phyloP scores from a whole-genome alignment of 2,329 filamentous ascomycete genomes.

The Alternaria longipes region DNA sequence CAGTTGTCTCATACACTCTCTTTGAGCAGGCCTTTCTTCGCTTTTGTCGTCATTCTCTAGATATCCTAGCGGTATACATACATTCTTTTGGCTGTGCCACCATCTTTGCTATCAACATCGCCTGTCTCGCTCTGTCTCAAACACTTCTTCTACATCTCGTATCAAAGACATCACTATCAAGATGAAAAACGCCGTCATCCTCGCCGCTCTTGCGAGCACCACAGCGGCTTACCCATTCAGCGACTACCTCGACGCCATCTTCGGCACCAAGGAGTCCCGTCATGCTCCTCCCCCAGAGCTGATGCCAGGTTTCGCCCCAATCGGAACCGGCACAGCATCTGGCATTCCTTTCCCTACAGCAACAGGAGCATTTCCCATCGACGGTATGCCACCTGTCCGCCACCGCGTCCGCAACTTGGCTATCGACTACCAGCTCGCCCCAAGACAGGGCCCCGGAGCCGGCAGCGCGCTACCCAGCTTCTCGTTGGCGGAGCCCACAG shows the following conservation, averaged over 20 bases:
- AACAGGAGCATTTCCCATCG: conserved; percentile 4
- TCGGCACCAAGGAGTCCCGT: conserved; percentile 21
- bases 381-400: background rate
- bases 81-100: conserved; percentile 29
- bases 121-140: background rate
- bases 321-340: conserved; percentile 5
- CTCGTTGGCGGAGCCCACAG: conserved; percentile 18
- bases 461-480: conserved; percentile 20
- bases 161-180: background rate
- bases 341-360: conserved; percentile 18
- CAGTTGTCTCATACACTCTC: conserved; percentile 19
- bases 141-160: background rate
- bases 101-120: conserved; percentile 3
- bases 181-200: conserved; percentile 36
- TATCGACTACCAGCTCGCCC: conserved; percentile 30
- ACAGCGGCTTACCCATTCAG: conserved; percentile 28
- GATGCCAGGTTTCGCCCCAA: conserved; percentile 10
- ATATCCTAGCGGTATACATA: conserved; percentile 22
- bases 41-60: conserved; percentile 20
- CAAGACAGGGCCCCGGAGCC: conserved; percentile 15
- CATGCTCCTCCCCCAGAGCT: conserved; percentile 9
- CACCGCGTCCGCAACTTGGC: conserved; percentile 9
- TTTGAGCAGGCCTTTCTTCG: conserved; percentile 9
- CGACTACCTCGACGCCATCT: conserved; percentile 23
- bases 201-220: conserved; percentile 36